Base-by-base conservation (phyloP, 2,329 filamentous ascomycete species). In the Pezicula carpinea region DNA sequence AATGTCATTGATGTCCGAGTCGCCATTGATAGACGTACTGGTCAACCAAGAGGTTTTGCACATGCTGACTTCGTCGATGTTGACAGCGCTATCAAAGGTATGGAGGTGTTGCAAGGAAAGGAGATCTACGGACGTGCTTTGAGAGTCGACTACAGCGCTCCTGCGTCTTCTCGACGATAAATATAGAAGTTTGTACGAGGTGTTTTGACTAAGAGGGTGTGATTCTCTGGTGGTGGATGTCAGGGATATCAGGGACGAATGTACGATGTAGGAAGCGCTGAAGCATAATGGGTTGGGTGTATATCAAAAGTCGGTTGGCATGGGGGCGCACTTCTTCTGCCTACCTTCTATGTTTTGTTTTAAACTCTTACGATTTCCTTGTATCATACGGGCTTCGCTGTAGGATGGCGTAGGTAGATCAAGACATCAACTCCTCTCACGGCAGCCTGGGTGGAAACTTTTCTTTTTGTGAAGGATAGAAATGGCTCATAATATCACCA, bases 11-110 rank as follows among this genome's bases (percentile, higher is more conserved):
- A 91, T 59, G 82, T 95, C 40, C 82, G 90, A 51, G 84, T 95
- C 47, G 86, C 89, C 43, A 85, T 93, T 58, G 89, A 95, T 68
- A 80, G 87, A 58, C 76, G 82, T 54, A 90, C 87, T 6, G 89
- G 89, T 39, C 84, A 87, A 69, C 86, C 87, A 32, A 77, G 87
- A 64, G 90, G 90, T 52, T 95, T 93, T 64, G 87, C 85, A 17
- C 89, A 95, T 64, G 85, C 84, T 41, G 88, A 95, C 62, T 95
- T 95, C 65, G 61, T 77, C 36, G 80, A 87, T 57, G 63, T 83
- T 33, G 76, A 82, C 52, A 80, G 80, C 52, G 87, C 89, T n/a
- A 59, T 69, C 46, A 71, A 69, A 52, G 89, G 79, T 0, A 71
- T 71, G 58, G 76, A 81, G 46, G 55, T 71, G 13, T 70, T 95